phyloP scores from a whole-genome alignment of 31 red algal species.

The Endocladia muricata region DNA sequence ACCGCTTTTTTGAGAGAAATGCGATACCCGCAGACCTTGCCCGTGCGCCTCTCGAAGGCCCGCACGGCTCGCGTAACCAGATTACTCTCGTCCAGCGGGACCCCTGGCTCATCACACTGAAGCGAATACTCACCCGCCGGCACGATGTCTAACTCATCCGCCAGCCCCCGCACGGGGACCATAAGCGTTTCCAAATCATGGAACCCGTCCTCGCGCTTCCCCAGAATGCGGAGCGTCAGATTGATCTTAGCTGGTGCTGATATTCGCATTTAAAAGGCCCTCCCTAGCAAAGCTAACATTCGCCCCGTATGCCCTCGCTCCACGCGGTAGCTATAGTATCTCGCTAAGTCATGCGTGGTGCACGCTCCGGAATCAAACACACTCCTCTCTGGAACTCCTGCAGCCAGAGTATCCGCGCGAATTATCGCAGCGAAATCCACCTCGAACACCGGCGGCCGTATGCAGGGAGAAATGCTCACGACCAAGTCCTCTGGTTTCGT shows the following conservation, averaged over 20 bases:
- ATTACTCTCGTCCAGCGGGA: conserved; percentile 87
- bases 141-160: neutral
- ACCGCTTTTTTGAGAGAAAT: conserved; percentile 82
- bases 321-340: too few species aligned
- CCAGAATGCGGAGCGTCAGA: conserved; percentile 86
- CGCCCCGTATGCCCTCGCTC: too few species aligned
- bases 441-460: neutral
- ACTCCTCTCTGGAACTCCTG: too few species aligned
- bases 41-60: conserved; percentile 69
- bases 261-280: too few species aligned
- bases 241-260: too few species aligned
- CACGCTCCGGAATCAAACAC: too few species aligned
- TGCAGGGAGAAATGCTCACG: neutral
- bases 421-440: neutral
- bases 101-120: conserved; percentile 62
- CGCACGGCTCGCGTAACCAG: conserved; percentile 79
- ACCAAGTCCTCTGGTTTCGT: neutral
- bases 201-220: conserved; percentile 76
- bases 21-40: conserved; percentile 50
- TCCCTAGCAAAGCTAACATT: too few species aligned
- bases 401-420: too few species aligned
- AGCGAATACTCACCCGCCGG: conserved; percentile 49
- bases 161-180: neutral
- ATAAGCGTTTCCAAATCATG: neutral
- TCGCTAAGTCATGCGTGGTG: too few species aligned